Evolutionary conservation across 805 yeast species (phyloP).

Genomic region (Kuraishia molischiana): DNA sequence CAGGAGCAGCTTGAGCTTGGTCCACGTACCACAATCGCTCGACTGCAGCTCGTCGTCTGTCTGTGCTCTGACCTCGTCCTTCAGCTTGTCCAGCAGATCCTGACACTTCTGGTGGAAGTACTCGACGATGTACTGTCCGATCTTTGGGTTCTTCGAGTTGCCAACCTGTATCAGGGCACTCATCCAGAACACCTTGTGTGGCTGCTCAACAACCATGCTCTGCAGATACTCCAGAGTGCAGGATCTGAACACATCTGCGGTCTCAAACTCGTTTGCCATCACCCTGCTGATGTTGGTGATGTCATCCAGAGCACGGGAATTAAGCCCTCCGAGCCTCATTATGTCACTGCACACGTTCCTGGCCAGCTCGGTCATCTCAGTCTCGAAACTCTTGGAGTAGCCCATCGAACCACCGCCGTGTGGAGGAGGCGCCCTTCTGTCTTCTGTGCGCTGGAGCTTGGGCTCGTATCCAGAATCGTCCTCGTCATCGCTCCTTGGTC

Average conservation of each 20-base stretch:
- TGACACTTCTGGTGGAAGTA: constrained; percentile 59
- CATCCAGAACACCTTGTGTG: constrained; percentile 75
- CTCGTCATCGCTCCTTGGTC: neutral
- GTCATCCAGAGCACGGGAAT: constrained; percentile 23
- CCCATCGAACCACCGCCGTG: neutral
- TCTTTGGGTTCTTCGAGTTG: constrained; percentile 49
- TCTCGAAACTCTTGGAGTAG: neutral
- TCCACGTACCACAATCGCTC: constrained; percentile 49
- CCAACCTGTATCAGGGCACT: constrained; percentile 59
- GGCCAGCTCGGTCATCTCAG: constrained; percentile 21
- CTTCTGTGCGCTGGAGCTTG: neutral
- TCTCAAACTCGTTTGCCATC: constrained; percentile 54
- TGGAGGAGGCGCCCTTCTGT: neutral
- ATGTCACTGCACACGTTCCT: constrained; percentile 40
- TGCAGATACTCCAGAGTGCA: constrained; percentile 54
- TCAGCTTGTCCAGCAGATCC: constrained; percentile 30
- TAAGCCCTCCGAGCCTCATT: constrained; percentile 48
- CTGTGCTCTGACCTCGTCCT: constrained; percentile 4
- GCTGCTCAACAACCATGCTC: constrained; percentile 77
- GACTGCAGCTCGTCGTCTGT: constrained; percentile 12
- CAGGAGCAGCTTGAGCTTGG: constrained; percentile 56
- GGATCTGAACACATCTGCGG: constrained; percentile 46
- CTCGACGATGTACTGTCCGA: constrained; percentile 63
- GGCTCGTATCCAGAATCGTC: constrained; percentile 1
- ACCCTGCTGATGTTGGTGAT: constrained; percentile 61